phyloP scores from a whole-genome alignment of 768 basidiomycete species.

The Panaeolus cyanescens region DNA sequence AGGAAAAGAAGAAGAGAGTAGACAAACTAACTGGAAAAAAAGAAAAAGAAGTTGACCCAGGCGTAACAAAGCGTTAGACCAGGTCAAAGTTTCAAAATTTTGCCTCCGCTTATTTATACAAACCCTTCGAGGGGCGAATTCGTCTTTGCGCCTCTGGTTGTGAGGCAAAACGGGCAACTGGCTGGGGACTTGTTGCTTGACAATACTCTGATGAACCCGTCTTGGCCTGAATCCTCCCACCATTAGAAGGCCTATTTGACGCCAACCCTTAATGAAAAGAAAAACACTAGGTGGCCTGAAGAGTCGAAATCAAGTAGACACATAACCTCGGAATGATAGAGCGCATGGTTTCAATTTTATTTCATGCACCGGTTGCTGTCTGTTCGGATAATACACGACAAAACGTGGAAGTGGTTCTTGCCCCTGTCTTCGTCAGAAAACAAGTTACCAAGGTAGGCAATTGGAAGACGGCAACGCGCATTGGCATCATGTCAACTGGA shows the following conservation, averaged over 20 bases:
- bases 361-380: background rate
- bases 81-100: conserved; percentile 2
- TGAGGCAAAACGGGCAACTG: conserved; percentile 16
- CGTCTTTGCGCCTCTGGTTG: conserved; percentile 13
- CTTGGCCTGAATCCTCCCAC: background rate
- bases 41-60: background rate
- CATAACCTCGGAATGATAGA: background rate
- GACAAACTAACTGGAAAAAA: too few species aligned
- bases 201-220: conserved; percentile 5
- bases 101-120: conserved; percentile 14
- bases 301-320: background rate
- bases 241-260: background rate
- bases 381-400: background rate
- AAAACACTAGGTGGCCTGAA: background rate
- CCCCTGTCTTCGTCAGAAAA: background rate
- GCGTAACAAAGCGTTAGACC: conserved; percentile 5
- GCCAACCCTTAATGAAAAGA: background rate
- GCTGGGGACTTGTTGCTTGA: conserved; percentile 19
- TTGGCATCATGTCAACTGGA: background rate
- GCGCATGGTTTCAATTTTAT: background rate
- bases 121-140: conserved; percentile 9
- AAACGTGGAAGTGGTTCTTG: too few species aligned
- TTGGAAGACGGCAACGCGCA: background rate
- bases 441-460: background rate
- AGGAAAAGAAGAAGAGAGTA: background rate